Evolutionary conservation across 148 eudicot species (phyloP).

Genomic region (Cornus suecica): DNA sequence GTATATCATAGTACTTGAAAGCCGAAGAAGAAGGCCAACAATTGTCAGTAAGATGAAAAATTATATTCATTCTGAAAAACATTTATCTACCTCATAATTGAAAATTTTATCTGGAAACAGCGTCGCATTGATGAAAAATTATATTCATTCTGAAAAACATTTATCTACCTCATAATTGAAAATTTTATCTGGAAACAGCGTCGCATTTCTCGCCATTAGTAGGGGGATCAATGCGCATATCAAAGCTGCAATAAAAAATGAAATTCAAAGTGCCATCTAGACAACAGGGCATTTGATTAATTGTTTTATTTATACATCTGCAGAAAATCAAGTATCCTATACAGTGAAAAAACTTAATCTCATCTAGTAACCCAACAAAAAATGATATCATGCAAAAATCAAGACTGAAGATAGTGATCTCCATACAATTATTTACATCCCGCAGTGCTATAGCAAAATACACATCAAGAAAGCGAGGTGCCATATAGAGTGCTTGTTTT

Average conservation of each 20-base stretch:
- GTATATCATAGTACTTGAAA: background rate
- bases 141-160: background rate
- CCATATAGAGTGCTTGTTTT: conserved; percentile 67
- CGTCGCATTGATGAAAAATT: conserved; percentile 41
- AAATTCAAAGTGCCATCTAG: background rate
- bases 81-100: conserved; percentile 63
- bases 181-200: conserved; percentile 69
- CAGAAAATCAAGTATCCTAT: background rate
- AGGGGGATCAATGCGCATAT: conserved; percentile 85
- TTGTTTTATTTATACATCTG: background rate
- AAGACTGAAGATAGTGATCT: conserved; percentile 6
- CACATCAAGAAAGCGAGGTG: conserved; percentile 83
- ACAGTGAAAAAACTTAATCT: background rate
- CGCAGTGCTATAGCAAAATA: conserved; percentile 76
- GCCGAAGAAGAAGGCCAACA: background rate
- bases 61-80: background rate
- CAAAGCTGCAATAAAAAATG: conserved; percentile 55
- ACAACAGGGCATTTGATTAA: background rate
- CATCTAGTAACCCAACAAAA: no score
- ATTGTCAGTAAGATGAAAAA: background rate
- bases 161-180: conserved; percentile 71
- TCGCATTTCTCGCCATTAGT: conserved; percentile 77
- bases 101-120: conserved; percentile 75
- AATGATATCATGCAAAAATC: background rate
- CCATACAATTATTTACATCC: conserved; percentile 80